A percentile compares a stretch with the other conserved stretches of the same genome.
Conservation (phyloP, 1,284 basidiomycete species). For the Ganoderma lucidum region DNA sequence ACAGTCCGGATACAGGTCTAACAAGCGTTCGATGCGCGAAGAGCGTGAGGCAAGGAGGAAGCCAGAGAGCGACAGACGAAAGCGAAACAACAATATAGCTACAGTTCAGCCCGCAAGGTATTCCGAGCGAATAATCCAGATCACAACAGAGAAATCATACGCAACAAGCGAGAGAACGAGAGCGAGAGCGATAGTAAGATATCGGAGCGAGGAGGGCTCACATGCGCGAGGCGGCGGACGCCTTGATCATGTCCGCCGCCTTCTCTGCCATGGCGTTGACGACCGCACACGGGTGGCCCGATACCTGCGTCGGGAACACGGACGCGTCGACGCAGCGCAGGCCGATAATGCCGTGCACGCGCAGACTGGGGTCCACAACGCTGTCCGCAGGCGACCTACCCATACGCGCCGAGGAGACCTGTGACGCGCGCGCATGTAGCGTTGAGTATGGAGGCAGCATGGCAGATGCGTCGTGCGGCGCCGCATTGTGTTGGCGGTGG, state of each 20-base stretch:
- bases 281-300: constrained; percentile 37
- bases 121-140: background rate
- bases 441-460: background rate
- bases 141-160: background rate
- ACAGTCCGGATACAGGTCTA: background rate
- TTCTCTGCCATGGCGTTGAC: constrained; percentile 39
- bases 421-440: background rate
- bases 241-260: constrained; percentile 37
- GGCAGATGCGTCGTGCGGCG: background rate
- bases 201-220: background rate
- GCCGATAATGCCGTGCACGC: constrained; percentile 46
- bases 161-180: background rate
- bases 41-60: background rate
- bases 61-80: background rate
- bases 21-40: background rate
- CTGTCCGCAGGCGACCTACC: constrained; percentile 26
- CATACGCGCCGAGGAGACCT: constrained; percentile 33
- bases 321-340: constrained; percentile 52
- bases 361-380: constrained; percentile 29
- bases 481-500: background rate
- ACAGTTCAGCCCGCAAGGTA: background rate
- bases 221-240: constrained; percentile 1
- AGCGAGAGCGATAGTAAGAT: background rate
- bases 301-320: constrained; percentile 42
- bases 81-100: background rate